These are phyloP conservation scores for Aspergillus avenaceus DNA, from an alignment of 495 filamentous ascomycete species.

Conservation along the genomic window DNA sequence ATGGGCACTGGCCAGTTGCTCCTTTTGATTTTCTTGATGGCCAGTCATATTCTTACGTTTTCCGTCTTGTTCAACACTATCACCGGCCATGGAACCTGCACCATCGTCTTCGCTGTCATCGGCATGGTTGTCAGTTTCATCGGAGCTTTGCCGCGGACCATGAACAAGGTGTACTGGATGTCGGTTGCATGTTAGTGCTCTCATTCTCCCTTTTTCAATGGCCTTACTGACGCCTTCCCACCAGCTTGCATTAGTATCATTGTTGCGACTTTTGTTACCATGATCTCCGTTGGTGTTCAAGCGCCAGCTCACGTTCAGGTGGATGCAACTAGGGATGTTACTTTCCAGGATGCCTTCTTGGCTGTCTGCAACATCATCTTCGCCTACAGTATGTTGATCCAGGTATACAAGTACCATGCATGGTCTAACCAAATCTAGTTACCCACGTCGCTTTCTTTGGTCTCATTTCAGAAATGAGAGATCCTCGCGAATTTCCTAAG, in stretches of 20 bases:
- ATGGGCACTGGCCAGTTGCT: constrained; percentile 58
- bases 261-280: constrained; percentile 62
- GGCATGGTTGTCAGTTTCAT: constrained; percentile 61
- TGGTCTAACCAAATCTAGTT: constrained; percentile 29
- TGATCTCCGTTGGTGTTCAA: constrained; percentile 57
- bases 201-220: neutral
- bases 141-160: constrained; percentile 60
- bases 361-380: constrained; percentile 38
- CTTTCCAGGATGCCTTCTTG: constrained; percentile 26
- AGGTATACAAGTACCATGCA: neutral
- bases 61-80: constrained; percentile 62
- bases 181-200: constrained; percentile 51
- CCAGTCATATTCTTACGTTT: constrained; percentile 66
- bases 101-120: constrained; percentile 61
- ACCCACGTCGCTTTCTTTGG: constrained; percentile 69
- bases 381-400: constrained; percentile 31
- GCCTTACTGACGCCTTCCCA: neutral
- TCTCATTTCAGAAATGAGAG: constrained; percentile 72
- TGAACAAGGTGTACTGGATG: constrained; percentile 53
- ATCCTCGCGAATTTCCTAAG: constrained; percentile 60
- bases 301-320: constrained; percentile 18
- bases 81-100: constrained; percentile 60
- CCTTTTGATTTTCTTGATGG: constrained; percentile 69
- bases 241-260: constrained; percentile 58
- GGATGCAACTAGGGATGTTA: constrained; percentile 15